Base-by-base conservation (phyloP, 2,329 filamentous ascomycete genomes). In the Clarireedia monteithiana region DNA sequence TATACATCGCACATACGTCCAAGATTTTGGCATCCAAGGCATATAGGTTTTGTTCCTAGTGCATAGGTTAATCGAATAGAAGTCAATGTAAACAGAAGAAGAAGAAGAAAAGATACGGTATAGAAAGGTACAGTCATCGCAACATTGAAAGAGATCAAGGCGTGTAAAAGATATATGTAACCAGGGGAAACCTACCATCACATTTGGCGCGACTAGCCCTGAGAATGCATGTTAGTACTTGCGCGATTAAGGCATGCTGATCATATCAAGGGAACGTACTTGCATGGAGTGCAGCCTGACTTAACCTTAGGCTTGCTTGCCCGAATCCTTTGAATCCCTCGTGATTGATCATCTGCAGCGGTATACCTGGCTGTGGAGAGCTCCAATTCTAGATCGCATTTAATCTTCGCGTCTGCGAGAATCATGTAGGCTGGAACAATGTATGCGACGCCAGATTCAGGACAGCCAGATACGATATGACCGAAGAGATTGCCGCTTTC, bases 261-360 rank as follows among this genome's bases (percentile, higher is more conserved):
- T 42, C 39, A 6, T 7, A 6, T 27, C 15, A n/a, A 15, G n/a
- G 9, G 17, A 30, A 54, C 75, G 78, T 66, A 75, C 81, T 86
- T 86, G 81, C 83, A 86, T 67, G 81, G 84, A 64, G 75, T 75
- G 67, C 83, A 86, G 23, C 83, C 83, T 1, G 81, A 84, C 70
- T 83, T 85, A 58, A 85, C 82, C 66, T 30, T 9, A 9, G 27
- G 6, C 27, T 9, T 30, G 27, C 27, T 30, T 30, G 27, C 6
- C 27, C 6, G 27, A 30, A 30, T 9, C 3, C 27, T 30, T 30
- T 30, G 2, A 9, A 30, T 9, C 27, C 6, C 6, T 30, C 27
- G 27, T 30, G 27, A 9, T 30, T 30, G 27, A 30, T 30, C 27
- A 30, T 30, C 27, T 9, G 27, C 2, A 30, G 27, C 27, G 27